phyloP scores from a whole-genome alignment of 1,139 yeast genomes.

The Yamadazyma mexicana region DNA sequence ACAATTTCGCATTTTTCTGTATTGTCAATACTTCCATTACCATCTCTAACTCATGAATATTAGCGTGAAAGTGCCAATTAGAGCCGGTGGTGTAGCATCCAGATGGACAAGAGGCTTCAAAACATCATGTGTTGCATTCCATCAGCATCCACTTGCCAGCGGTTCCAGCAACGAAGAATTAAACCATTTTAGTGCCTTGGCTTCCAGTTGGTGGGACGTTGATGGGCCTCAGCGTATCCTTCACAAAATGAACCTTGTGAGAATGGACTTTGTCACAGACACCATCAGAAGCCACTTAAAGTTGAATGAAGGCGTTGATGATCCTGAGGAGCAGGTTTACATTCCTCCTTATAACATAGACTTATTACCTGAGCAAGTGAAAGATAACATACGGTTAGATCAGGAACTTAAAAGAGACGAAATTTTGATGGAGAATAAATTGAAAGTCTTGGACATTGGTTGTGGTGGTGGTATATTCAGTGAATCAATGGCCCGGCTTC shows the following conservation, averaged over 20 bases:
- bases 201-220: slow-evolving; percentile 95
- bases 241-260: slow-evolving; percentile 87
- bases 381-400: slow-evolving; percentile 47
- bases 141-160: slow-evolving; percentile 20
- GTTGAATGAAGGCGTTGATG: slow-evolving; percentile 38
- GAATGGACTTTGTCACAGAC: slow-evolving; percentile 81
- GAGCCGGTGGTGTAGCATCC: not conserved
- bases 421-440: slow-evolving; percentile 31
- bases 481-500: slow-evolving; percentile 82
- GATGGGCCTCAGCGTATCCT: slow-evolving; percentile 89
- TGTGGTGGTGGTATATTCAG: slow-evolving; percentile 96
- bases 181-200: slow-evolving; percentile 79
- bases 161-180: slow-evolving; percentile 52
- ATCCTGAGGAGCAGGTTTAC: slow-evolving; percentile 52
- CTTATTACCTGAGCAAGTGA: slow-evolving; percentile 59
- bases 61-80: not conserved
- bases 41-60: too few relatives aligned
- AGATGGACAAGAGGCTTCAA: not conserved
- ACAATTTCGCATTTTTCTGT: slow-evolving; percentile 1
- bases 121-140: not conserved
- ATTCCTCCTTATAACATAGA: slow-evolving; percentile 77
- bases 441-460: slow-evolving; percentile 80
- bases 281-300: slow-evolving; percentile 51
- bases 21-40: too few relatives aligned
- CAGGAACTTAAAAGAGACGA: slow-evolving; percentile 46